These are phyloP conservation scores for Psilocybe sp. DNA, from an alignment of 768 basidiomycete genomes.

Conservation along the genomic window DNA sequence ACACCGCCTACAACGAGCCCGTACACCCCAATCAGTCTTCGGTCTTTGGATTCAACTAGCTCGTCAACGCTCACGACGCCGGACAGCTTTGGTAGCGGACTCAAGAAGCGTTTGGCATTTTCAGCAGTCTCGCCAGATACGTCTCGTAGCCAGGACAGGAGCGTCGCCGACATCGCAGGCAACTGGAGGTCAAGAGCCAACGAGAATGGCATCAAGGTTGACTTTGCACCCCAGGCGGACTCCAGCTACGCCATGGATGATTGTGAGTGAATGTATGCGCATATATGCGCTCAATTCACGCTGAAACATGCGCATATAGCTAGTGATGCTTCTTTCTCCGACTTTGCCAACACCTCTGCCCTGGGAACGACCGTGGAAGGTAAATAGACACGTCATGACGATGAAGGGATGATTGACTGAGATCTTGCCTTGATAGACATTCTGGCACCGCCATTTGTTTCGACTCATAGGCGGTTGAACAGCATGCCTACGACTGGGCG, in stretches of 20 bases:
- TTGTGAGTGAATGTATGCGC: constrained; percentile 31
- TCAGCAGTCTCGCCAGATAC: constrained; percentile 45
- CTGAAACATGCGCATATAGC: constrained; percentile 47
- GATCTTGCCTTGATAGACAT: constrained; percentile 34
- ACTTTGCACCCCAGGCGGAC: constrained; percentile 47
- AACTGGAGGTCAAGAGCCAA: constrained; percentile 73
- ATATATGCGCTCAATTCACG: constrained; percentile 5
- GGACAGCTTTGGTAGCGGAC: constrained; percentile 36
- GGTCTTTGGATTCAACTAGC: constrained; percentile 55
- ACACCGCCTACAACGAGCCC: constrained; percentile 57
- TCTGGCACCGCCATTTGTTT: constrained; percentile 56
- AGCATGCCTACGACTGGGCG: constrained; percentile 40
- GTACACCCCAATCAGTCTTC: constrained; percentile 68
- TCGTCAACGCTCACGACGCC: constrained; percentile 62
- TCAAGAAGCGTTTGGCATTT: constrained; percentile 37
- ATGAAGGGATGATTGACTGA: too few species aligned
- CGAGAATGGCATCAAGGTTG: constrained; percentile 70
- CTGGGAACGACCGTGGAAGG: constrained; percentile 51
- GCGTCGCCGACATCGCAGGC: constrained; percentile 57
- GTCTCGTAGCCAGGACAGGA: constrained; percentile 37
- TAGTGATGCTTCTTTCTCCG: constrained; percentile 47
- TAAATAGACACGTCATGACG: constrained; percentile 12
- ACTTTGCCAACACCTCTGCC: constrained; percentile 43
- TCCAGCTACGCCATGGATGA: constrained; percentile 43
- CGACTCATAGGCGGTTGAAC: constrained; percentile 27